These are phyloP conservation scores for Colletotrichum orchidophilum DNA, from an alignment of 2,329 filamentous ascomycete genomes.

Conservation along the genomic window DNA sequence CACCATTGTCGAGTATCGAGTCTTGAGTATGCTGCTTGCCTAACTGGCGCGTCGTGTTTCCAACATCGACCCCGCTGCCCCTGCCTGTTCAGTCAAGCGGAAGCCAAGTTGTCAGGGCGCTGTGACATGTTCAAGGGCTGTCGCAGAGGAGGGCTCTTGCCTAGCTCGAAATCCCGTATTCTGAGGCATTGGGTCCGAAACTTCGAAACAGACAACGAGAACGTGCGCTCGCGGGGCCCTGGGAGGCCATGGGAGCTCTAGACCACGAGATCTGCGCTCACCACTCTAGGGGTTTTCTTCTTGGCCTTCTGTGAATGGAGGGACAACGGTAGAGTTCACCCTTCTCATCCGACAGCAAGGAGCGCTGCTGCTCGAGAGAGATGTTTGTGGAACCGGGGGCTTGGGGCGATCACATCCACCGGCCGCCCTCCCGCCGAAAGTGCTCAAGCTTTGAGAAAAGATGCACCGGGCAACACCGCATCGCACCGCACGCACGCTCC, in stretches of 20 bases:
- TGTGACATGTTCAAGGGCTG: conserved; percentile 12
- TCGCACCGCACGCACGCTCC: conserved; percentile 2
- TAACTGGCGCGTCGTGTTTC: background rate
- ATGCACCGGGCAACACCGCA: background rate
- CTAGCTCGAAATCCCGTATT: background rate
- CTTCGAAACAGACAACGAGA: conserved; percentile 6
- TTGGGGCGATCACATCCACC: background rate
- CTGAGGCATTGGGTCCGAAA: conserved; percentile 23
- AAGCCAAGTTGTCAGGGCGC: conserved; percentile 18
- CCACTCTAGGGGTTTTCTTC: background rate
- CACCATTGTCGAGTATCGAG: background rate
- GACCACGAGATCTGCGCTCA: background rate
- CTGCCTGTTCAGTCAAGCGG: background rate
- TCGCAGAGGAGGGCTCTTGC: background rate
- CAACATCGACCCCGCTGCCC: background rate
- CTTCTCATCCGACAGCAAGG: background rate
- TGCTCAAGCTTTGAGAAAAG: background rate
- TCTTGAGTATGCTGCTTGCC: background rate
- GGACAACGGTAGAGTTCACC: background rate
- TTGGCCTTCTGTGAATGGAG: background rate
- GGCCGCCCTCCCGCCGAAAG: conserved; percentile 1
- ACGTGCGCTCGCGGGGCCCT: background rate
- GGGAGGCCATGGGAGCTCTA: background rate
- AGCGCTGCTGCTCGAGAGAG: background rate
- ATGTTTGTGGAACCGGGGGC: background rate